These are phyloP conservation scores for Penicillium crystallinum DNA, from an alignment of 495 filamentous ascomycete genomes.

Conservation along the genomic window DNA sequence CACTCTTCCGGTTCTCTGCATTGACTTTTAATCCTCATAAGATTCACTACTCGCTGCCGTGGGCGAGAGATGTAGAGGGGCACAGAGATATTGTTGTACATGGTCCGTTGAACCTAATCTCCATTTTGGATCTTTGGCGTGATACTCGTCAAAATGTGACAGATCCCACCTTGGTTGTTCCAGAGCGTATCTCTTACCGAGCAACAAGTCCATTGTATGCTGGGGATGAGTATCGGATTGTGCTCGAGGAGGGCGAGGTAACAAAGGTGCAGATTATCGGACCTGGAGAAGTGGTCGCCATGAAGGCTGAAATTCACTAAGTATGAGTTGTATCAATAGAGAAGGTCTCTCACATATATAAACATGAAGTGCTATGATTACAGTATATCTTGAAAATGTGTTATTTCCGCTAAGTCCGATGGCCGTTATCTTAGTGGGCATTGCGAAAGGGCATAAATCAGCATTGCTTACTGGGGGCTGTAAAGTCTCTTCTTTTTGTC, in stretches of 20 bases:
- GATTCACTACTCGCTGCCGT: conserved; percentile 62
- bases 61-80: conserved; percentile 55
- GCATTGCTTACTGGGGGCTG: too few relatives aligned
- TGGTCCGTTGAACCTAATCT: conserved; percentile 58
- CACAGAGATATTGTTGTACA: conserved; percentile 58
- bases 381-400: too few relatives aligned
- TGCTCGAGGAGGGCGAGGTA: conserved; percentile 29
- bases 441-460: background rate
- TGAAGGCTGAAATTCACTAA: conserved; percentile 43
- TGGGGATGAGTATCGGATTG: conserved; percentile 46
- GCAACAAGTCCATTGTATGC: conserved; percentile 58
- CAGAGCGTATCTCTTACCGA: conserved; percentile 51
- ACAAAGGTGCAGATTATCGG: conserved; percentile 38
- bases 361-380: too few relatives aligned
- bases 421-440: too few relatives aligned
- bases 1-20: conserved; percentile 66
- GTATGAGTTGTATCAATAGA: background rate
- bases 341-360: background rate
- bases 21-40: conserved; percentile 70
- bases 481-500: background rate
- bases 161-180: conserved; percentile 24
- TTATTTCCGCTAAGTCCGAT: too few relatives aligned
- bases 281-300: conserved; percentile 35
- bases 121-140: conserved; percentile 60
- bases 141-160: conserved; percentile 27